These are phyloP conservation scores for Globisporangium paddicum DNA, from an alignment of 352 stramenopile species.

Conservation along the genomic window DNA sequence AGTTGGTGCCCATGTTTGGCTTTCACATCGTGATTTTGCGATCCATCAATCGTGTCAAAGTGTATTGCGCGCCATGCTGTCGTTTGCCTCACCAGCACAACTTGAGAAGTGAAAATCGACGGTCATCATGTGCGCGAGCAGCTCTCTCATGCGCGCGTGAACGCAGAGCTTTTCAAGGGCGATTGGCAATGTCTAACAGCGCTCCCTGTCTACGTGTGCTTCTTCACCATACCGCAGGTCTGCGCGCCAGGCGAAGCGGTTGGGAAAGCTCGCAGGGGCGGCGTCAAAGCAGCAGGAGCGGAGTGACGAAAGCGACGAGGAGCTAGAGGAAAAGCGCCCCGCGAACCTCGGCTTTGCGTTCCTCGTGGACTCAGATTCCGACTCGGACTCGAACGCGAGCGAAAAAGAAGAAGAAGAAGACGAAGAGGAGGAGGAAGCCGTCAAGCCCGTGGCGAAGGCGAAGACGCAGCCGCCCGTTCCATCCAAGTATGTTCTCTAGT, in stretches of 20 bases:
- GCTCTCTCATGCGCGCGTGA: too few species aligned
- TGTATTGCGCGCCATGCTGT: too few species aligned
- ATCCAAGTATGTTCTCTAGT: slow-evolving; percentile 19
- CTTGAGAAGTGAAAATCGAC: too few species aligned
- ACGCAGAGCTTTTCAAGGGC: too few species aligned
- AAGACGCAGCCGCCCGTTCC: slow-evolving; percentile 3
- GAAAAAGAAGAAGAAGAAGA: slow-evolving; percentile 21
- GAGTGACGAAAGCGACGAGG: slow-evolving; percentile 27
- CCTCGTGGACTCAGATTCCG: slow-evolving; percentile 62
- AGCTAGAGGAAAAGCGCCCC: slow-evolving; percentile 50
- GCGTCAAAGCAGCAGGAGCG: slow-evolving; percentile 25
- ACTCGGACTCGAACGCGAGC: slow-evolving; percentile 38
- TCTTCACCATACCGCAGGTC: too few species aligned
- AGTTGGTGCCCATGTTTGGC: too few species aligned
- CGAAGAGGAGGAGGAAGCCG: slow-evolving; percentile 16
- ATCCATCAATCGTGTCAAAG: too few species aligned
- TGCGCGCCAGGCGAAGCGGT: slow-evolving; percentile 68
- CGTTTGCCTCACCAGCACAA: too few species aligned
- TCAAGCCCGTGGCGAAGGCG: slow-evolving; percentile 9
- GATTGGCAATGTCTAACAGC: too few species aligned
- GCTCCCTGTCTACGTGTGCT: too few species aligned
- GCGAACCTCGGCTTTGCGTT: slow-evolving; percentile 65
- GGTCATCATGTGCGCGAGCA: too few species aligned
- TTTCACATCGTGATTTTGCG: too few species aligned
- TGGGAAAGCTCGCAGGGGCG: slow-evolving; percentile 44